Evolutionary conservation across 257 asterid species (phyloP), one percentile per base, ranked within the genome.

Genomic region (Agastache rugosa): DNA sequence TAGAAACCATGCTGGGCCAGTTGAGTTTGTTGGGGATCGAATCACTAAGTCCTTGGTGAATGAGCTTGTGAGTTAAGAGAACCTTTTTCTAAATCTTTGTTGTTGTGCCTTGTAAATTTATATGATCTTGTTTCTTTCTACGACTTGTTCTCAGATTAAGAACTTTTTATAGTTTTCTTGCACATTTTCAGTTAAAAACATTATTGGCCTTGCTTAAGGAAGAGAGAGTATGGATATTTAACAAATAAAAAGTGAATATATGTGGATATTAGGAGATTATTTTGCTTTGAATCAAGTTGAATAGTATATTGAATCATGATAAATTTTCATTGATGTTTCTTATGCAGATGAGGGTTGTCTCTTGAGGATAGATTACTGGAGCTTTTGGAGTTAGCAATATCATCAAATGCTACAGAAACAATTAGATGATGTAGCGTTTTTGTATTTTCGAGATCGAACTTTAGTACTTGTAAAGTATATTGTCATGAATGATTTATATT

Each of bases 1-100:
- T 97, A 12, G 98, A 95, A 83, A 95, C 98, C 25, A 89, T 92
- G 96, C 60, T 92, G 51, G 99, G 92, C 72, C 99, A 95, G 84
- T 83, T 90, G 87, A 95, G 97, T 81, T 86, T 95, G 85, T 95
- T 71, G 97, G 98, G 67, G 90, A 89, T 62, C 85, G 85, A 79
- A 91, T 95, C 83, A 88, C 98, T 16, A 73, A 87, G 66, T 84
- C 98, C 83, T 82, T 95, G 83, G 98, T 92, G 85, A 89, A 95
- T 81, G 98, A 95, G 78, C 93, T 92, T 73, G 99, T 95, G 83
- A 95, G 98, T 89, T 45, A 55, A 23, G 34, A 35, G 39, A 41
- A 22, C 69, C 59, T 8, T 11, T 65, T 17, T 63, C 44, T 48
- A 14, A 9, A 22, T 23, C 23, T 65, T 22, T 65, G 23, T 25